A percentile compares a stretch with the other conserved stretches of the same genome.
Conservation (phyloP, 2,329 filamentous ascomycete genomes). For the Ceratocystis albifundus region DNA sequence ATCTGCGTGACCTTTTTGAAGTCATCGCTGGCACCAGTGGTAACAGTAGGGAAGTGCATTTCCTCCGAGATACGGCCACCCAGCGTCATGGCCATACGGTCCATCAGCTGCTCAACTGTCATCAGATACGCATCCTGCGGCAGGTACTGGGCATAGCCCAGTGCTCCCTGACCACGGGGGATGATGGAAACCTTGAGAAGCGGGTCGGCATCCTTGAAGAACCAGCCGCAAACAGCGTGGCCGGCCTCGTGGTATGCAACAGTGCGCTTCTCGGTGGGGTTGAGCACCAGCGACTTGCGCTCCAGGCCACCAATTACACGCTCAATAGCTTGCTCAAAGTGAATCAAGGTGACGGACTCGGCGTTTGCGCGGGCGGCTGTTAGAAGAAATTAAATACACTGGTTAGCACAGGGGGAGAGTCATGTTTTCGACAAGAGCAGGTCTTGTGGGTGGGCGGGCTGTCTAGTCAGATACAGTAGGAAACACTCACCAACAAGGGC, state of each 20-base stretch:
- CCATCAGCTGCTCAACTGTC: conserved; percentile 92
- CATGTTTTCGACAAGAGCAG: conserved; percentile 4
- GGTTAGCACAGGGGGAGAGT: not conserved
- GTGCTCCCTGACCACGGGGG: conserved; percentile 80
- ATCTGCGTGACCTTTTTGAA: conserved; percentile 97
- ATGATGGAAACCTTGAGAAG: conserved; percentile 98
- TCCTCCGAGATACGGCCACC: conserved; percentile 93
- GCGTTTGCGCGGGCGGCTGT: conserved; percentile 74
- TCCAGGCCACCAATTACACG: conserved; percentile 92
- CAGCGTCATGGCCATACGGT: conserved; percentile 99
- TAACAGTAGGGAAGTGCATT: conserved; percentile 92
- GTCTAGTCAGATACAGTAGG: too few relatives aligned
- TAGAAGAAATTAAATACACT: too few relatives aligned
- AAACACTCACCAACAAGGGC: conserved; percentile 71
- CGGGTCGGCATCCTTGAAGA: conserved; percentile 89
- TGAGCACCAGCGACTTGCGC: conserved; percentile 91
- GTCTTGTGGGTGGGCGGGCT: not conserved
- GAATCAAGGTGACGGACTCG: conserved; percentile 67
- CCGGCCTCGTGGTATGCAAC: conserved; percentile 98
- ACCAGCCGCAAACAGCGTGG: conserved; percentile 98
- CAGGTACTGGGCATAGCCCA: conserved; percentile 97
- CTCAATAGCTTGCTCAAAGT: conserved; percentile 97
- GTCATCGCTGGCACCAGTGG: conserved; percentile 86
- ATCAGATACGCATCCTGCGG: conserved; percentile 89
- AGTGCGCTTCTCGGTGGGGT: conserved; percentile 84